A percentile compares a stretch with the other conserved stretches of the same genome.
Conservation (phyloP, 140 eudicot genomes). For the Senecio squalidus region DNA sequence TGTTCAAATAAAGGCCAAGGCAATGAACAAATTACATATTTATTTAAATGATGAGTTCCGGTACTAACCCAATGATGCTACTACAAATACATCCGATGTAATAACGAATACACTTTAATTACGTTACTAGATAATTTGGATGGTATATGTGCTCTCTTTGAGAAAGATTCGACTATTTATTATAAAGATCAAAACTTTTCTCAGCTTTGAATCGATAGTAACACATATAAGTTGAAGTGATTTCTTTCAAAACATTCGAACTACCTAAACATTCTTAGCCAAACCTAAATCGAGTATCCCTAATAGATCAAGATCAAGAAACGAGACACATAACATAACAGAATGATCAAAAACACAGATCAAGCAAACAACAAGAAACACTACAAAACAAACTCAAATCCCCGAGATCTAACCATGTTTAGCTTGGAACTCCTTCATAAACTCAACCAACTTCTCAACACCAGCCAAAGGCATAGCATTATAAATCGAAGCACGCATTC, state of each 20-base stretch:
- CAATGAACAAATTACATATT: neutral
- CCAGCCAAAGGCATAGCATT: conserved; percentile 99
- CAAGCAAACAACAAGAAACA: conserved; percentile 24
- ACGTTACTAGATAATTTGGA: too few relatives aligned
- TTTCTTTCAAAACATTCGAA: conserved; percentile 8
- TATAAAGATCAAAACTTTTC: conserved; percentile 7
- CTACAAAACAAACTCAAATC: conserved; percentile 21
- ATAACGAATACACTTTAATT: too few relatives aligned
- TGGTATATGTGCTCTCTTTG: too few relatives aligned
- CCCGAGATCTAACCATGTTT: conserved; percentile 50
- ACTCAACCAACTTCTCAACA: conserved; percentile 83
- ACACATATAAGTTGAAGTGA: neutral
- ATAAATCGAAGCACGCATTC: conserved; percentile 96
- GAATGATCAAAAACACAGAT: conserved; percentile 32
- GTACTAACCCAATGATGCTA: conserved; percentile 1
- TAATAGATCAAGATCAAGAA: neutral
- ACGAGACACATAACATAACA: conserved; percentile 4
- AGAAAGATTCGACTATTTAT: too few relatives aligned
- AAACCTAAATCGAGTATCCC: conserved; percentile 14
- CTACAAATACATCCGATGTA: conserved; percentile 1
- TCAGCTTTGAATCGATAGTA: neutral
- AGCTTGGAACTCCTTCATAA: conserved; percentile 97
- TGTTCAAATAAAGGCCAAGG: neutral
- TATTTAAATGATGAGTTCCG: neutral
- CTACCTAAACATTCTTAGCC: conserved; percentile 15